Percentiles rank a stretch among this genome's conserved stretches.
Evolutionary conservation across 106 monocot genomes (phyloP).

Genomic region (Allium sativum): DNA sequence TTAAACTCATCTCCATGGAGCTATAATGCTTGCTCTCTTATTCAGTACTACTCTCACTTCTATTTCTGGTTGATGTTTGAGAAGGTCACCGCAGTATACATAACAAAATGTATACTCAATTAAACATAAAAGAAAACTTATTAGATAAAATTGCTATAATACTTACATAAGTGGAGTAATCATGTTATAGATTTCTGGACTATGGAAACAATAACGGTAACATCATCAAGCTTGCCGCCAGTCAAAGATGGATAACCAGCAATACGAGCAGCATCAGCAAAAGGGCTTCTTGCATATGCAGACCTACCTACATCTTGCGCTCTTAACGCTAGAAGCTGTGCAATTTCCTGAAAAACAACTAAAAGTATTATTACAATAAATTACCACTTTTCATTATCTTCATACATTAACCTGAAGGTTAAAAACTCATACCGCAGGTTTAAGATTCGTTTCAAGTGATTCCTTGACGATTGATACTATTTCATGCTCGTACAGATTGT

Average conservation of each 20-base stretch:
- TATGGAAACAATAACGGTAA: slow-evolving; percentile 72
- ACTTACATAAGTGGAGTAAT: background rate
- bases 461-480: slow-evolving; percentile 49
- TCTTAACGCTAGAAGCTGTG: slow-evolving; percentile 38
- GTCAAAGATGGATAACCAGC: slow-evolving; percentile 58
- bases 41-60: no score
- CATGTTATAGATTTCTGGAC: slow-evolving; percentile 35
- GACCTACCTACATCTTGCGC: slow-evolving; percentile 81
- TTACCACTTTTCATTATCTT: no score
- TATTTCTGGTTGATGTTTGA: no score
- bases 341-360: slow-evolving; percentile 48
- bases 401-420: no score
- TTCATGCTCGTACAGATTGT: slow-evolving; percentile 83
- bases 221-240: slow-evolving; percentile 97
- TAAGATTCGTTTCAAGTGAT: slow-evolving; percentile 41
- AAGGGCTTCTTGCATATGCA: slow-evolving; percentile 47
- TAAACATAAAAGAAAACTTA: no score
- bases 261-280: slow-evolving; percentile 76
- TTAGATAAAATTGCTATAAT: no score
- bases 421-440: slow-evolving; percentile 38
- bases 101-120: no score
- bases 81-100: no score
- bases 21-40: no score
- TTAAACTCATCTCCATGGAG: no score
- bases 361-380: background rate